Evolutionary conservation across 176 grass and related monocot species (phyloP).

Genomic region (Phoenix dactylifera): DNA sequence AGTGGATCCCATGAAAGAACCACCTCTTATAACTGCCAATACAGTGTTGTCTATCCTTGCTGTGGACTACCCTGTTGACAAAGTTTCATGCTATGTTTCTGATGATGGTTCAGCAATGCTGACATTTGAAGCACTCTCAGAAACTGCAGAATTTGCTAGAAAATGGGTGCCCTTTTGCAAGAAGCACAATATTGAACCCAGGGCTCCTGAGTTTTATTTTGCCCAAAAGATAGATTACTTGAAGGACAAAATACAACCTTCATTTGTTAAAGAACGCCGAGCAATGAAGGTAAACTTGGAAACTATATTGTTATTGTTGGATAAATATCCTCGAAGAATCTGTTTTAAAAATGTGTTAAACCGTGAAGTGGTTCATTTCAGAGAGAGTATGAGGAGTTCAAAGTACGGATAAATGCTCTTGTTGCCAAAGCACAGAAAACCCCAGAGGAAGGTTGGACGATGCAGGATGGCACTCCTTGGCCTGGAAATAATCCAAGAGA

Average conservation of each 20-base stretch:
- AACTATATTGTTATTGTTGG: background rate
- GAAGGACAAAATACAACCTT: constrained; percentile 86
- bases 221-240: constrained; percentile 96
- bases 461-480: constrained; percentile 90
- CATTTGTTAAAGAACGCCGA: constrained; percentile 87
- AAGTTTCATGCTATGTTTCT: constrained; percentile 97
- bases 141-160: constrained; percentile 84
- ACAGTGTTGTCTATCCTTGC: constrained; percentile 83
- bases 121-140: constrained; percentile 76
- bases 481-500: constrained; percentile 90
- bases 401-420: constrained; percentile 85
- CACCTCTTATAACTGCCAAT: constrained; percentile 78
- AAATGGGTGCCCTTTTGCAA: constrained; percentile 99
- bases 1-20: constrained; percentile 84
- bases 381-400: constrained; percentile 95
- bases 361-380: constrained; percentile 23
- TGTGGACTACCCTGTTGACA: constrained; percentile 88
- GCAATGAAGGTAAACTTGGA: constrained; percentile 77
- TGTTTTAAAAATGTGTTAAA: too few species aligned
- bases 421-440: constrained; percentile 93
- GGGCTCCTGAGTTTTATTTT: constrained; percentile 96
- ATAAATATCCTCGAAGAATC: background rate
- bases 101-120: constrained; percentile 95
- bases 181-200: constrained; percentile 76
- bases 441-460: constrained; percentile 93